Evolutionary conservation across 179 eudicot species (phyloP).

Genomic region (Drosera spatulata): DNA sequence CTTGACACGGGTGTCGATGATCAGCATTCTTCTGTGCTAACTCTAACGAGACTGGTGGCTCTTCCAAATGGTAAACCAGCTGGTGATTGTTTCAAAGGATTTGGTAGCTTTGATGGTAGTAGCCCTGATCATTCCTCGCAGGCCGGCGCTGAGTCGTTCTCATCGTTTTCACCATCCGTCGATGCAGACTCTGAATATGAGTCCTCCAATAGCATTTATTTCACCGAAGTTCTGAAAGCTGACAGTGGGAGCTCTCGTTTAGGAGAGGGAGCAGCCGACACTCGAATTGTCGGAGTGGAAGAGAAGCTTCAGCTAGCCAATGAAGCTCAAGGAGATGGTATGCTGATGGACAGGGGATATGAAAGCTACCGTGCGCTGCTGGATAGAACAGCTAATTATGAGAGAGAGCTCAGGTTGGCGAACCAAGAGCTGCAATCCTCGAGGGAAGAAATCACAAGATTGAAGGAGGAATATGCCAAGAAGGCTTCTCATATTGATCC

Average conservation of each 20-base stretch:
- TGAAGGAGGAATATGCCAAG: slow-evolving; percentile 36
- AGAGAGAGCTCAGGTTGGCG: slow-evolving; percentile 35
- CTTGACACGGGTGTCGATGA: background rate
- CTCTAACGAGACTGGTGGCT: slow-evolving; percentile 1
- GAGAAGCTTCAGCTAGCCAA: slow-evolving; percentile 17
- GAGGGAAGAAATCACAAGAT: slow-evolving; percentile 43
- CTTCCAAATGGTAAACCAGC: slow-evolving; percentile 1
- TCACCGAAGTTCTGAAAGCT: background rate
- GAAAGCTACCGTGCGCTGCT: slow-evolving; percentile 20
- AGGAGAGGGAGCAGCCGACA: background rate
- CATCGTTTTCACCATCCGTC: background rate
- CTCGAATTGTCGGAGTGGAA: slow-evolving; percentile 7
- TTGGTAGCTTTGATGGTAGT: background rate
- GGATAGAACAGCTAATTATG: slow-evolving; percentile 28
- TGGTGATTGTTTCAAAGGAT: background rate
- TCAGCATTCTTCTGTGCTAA: slow-evolving; percentile 2
- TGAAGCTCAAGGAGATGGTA: slow-evolving; percentile 5
- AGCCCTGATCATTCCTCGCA: slow-evolving; percentile 3
- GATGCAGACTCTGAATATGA: slow-evolving; percentile 7
- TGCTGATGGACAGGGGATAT: slow-evolving; percentile 12
- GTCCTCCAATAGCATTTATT: background rate
- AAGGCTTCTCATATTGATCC: background rate
- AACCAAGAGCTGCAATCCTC: slow-evolving; percentile 37
- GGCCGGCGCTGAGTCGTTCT: slow-evolving; percentile 3
- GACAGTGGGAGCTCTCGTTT: background rate